Percentiles rank a stretch among this genome's conserved stretches.
These are phyloP conservation scores for Ascochyta clinopodiicola DNA, from an alignment of 2,329 filamentous ascomycete species.

Conservation along the genomic window DNA sequence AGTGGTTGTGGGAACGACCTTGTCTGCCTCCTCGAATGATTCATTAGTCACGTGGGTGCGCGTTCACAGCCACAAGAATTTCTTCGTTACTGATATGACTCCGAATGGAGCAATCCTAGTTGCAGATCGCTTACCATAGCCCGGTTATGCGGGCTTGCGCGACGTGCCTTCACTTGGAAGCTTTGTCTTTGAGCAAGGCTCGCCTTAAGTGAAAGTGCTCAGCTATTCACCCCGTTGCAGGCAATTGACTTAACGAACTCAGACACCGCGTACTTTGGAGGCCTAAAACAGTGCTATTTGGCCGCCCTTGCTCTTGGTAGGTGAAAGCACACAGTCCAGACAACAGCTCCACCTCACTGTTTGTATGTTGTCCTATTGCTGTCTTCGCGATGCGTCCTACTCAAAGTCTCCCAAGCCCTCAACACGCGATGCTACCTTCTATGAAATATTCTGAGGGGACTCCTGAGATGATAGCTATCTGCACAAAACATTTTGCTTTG, in stretches of 20 bases:
- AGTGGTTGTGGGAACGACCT: no score
- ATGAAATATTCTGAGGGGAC: background rate
- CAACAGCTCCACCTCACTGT: conserved; percentile 4
- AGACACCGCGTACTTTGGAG: background rate
- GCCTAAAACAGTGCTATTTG: background rate
- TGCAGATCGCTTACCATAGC: background rate
- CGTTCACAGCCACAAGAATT: background rate
- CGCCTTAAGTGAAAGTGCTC: no score
- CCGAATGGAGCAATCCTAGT: background rate
- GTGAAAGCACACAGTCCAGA: conserved; percentile 1
- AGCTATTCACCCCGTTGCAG: no score
- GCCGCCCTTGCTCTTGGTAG: background rate
- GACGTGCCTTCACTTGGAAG: background rate
- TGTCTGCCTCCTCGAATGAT: background rate
- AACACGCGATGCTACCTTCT: background rate
- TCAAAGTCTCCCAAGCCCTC: background rate
- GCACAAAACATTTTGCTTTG: background rate
- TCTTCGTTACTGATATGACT: background rate
- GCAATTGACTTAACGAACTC: background rate
- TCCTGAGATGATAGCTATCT: background rate
- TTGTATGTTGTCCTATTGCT: conserved; percentile 14
- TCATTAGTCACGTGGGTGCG: background rate
- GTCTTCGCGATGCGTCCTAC: background rate
- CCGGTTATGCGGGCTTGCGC: background rate
- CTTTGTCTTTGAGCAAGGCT: background rate